These are phyloP conservation scores for Seiridium cupressi DNA, from an alignment of 2,329 filamentous ascomycete species.

Conservation along the genomic window DNA sequence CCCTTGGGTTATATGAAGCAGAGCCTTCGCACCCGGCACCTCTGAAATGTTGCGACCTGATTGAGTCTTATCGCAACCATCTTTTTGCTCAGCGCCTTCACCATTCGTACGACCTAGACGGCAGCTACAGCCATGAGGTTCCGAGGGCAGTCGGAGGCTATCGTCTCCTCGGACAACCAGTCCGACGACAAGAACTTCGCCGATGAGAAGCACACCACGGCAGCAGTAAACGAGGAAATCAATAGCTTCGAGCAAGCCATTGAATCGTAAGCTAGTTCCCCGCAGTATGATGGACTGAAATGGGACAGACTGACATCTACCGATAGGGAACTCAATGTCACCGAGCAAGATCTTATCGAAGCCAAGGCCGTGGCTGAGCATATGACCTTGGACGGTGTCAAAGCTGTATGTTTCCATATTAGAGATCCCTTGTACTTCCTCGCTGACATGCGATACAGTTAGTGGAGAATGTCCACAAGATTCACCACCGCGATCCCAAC, in stretches of 20 bases:
- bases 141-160: constrained; percentile 1
- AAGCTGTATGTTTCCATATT: background rate
- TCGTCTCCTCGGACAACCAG: background rate
- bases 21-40: background rate
- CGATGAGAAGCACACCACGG: background rate
- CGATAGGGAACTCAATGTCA: constrained; percentile 6
- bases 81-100: background rate
- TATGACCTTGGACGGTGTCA: background rate
- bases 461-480: background rate
- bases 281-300: background rate
- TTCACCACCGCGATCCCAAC: constrained; percentile 5
- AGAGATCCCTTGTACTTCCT: background rate
- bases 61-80: background rate
- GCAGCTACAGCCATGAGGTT: background rate
- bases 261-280: background rate
- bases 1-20: background rate
- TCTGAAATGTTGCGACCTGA: background rate
- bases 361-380: background rate
- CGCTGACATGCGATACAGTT: background rate
- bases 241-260: constrained; percentile 4
- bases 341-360: constrained; percentile 6
- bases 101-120: background rate
- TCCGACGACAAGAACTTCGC: constrained; percentile 3
- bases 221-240: background rate
- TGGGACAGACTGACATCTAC: background rate